These are phyloP conservation scores for Lolium multiflorum DNA, from an alignment of 176 grass and related monocot species.

Conservation along the genomic window DNA sequence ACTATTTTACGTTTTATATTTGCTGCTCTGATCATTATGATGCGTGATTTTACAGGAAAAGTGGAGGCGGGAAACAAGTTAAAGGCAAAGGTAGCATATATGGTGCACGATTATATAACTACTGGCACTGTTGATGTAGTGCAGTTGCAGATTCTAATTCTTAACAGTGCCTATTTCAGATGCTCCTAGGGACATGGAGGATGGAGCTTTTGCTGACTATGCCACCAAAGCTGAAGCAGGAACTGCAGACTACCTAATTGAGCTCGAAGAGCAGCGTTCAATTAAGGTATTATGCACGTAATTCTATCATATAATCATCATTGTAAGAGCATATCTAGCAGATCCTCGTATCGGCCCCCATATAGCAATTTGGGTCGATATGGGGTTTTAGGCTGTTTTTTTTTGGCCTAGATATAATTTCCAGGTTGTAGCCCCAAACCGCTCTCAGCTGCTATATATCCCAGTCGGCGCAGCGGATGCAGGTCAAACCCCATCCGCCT, in stretches of 20 bases:
- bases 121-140: neutral
- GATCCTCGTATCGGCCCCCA: too few relatives aligned
- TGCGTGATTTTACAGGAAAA: slow-evolving; percentile 1
- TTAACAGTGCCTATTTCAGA: slow-evolving; percentile 40
- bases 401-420: too few relatives aligned
- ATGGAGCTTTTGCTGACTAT: slow-evolving; percentile 47
- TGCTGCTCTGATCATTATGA: neutral
- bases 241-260: slow-evolving; percentile 75
- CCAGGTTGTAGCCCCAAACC: too few relatives aligned
- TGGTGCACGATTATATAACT: neutral
- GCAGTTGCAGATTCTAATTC: slow-evolving; percentile 21
- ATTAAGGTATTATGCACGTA: slow-evolving; percentile 60
- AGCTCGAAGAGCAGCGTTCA: slow-evolving; percentile 74
- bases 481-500: too few relatives aligned
- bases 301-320: neutral
- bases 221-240: slow-evolving; percentile 64
- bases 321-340: neutral
- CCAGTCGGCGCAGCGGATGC: too few relatives aligned
- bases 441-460: too few relatives aligned
- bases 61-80: slow-evolving; percentile 15
- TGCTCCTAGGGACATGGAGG: slow-evolving; percentile 56
- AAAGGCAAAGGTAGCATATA: neutral
- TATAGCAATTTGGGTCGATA: too few relatives aligned
- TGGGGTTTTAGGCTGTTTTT: too few relatives aligned
- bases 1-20: neutral